Base-by-base conservation (phyloP, 179 eudicot genomes). In the Carnegiea gigantea region DNA sequence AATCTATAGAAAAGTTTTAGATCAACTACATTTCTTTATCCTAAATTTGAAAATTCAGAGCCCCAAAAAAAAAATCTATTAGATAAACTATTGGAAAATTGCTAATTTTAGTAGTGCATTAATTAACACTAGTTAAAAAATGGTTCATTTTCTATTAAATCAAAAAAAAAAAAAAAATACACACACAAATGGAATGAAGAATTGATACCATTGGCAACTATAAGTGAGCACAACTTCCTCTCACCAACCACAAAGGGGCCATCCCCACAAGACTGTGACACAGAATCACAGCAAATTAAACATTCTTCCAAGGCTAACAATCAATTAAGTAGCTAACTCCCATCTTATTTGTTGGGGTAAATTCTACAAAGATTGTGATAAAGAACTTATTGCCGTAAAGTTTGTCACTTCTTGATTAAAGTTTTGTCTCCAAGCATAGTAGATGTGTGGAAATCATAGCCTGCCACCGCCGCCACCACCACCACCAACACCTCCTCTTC, bases 311-410 rank as follows among this genome's bases (percentile, higher is more conserved):
- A 51, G 57, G 57, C 17, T 51, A 17, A 51, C 10, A 51, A 51
- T 51, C 57, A 51, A 51, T 5, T 51, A 51, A 36, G 46, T 70
- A 70, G 73, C 73, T 36, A 70, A 70, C 46, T 70, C 73, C 46
- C 73, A 70, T 70, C 73, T 70, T 70, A 70, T 30, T 70, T 30
- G 73, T 15, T 30, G 44, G 46, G 43, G 5, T 70, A 13, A 33
- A 70, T 30, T 70, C 33, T 70, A 36, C 80, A 82, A 85, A 85
- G 87, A 85, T 81, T 82, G 87, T 82, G 62, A 53, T 82, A 75
- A 46, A 85, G 70, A 70, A 30, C 9, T 36, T 74, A 53, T 70
- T 68, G 82, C 81, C 87, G 77, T 49, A 5, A 59, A 46, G 48
- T 71, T 76, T 82, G 83, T 24, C 17, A 53, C 53, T 70, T 78